Conservation (phyloP, 306 rosid genomes). For the Cucurbita argyrosperma region DNA sequence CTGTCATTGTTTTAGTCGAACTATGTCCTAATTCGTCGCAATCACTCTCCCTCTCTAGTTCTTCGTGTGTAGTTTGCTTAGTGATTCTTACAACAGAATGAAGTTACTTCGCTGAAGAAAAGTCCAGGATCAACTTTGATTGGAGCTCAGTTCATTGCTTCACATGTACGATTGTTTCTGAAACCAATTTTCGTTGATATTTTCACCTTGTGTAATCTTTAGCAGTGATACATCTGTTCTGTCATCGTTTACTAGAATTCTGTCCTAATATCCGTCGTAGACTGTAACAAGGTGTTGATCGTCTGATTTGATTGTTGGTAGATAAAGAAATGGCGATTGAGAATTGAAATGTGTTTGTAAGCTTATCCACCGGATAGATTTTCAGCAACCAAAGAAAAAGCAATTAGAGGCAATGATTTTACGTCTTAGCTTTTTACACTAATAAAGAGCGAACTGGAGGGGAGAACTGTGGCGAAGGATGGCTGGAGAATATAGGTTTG, state of each 20-base stretch:
- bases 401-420: not conserved
- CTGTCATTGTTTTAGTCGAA: not conserved
- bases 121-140: not conserved
- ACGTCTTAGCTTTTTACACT: not conserved
- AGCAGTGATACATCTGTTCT: not conserved
- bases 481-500: conserved; percentile 36
- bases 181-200: not conserved
- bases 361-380: not conserved
- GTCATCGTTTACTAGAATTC: not conserved
- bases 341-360: not conserved
- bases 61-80: not conserved
- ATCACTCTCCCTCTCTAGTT: not conserved
- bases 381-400: not conserved
- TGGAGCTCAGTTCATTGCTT: not conserved
- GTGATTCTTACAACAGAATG: not conserved
- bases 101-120: not conserved
- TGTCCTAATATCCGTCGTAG: not conserved
- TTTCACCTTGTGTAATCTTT: not conserved
- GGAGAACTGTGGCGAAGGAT: conserved; percentile 10
- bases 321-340: not conserved
- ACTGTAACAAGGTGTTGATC: not conserved
- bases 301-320: not conserved
- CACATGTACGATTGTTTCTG: not conserved
- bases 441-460: not conserved
- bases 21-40: not conserved